Evolutionary conservation across 768 basidiomycete species (phyloP).

Genomic region (Trametes sanguinea): DNA sequence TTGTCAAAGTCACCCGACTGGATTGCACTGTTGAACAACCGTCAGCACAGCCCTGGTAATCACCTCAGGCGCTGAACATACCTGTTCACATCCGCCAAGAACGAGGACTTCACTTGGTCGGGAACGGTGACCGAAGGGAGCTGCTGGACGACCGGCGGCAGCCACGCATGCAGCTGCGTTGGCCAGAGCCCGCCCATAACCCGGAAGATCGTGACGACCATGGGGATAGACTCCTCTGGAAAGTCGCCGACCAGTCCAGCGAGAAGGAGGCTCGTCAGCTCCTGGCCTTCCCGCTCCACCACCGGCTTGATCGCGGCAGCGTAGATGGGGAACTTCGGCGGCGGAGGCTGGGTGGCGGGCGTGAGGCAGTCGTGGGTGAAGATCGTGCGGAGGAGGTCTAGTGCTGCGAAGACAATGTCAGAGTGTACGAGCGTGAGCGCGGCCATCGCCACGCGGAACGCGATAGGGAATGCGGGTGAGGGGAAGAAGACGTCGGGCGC

Average conservation of each 20-base stretch:
- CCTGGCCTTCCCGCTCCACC: slow-evolving; percentile 71
- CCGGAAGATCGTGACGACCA: slow-evolving; percentile 78
- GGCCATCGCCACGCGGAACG: slow-evolving; percentile 74
- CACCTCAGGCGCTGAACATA: slow-evolving; percentile 43
- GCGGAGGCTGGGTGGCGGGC: slow-evolving; percentile 42
- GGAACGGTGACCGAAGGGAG: slow-evolving; percentile 64
- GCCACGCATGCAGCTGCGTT: slow-evolving; percentile 67
- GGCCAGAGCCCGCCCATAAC: slow-evolving; percentile 69
- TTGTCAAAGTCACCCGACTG: slow-evolving; percentile 70
- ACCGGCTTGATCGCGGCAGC: slow-evolving; percentile 60
- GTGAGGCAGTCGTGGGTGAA: slow-evolving; percentile 73
- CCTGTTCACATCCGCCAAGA: slow-evolving; percentile 75
- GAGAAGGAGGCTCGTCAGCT: slow-evolving; percentile 68
- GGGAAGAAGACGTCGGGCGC: slow-evolving; percentile 79
- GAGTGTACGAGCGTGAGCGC: slow-evolving; percentile 81
- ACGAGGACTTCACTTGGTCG: slow-evolving; percentile 64
- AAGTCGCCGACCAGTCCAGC: slow-evolving; percentile 84
- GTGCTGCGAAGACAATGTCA: slow-evolving; percentile 77
- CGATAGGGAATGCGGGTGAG: slow-evolving; percentile 73
- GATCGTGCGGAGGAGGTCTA: slow-evolving; percentile 79
- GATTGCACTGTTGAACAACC: slow-evolving; percentile 55
- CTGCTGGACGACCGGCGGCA: slow-evolving; percentile 69
- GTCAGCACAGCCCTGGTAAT: slow-evolving; percentile 13
- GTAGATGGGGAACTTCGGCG: slow-evolving; percentile 64
- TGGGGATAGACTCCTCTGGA: slow-evolving; percentile 77